These are phyloP conservation scores for Venturia asperata DNA, from an alignment of 2,329 filamentous ascomycete genomes.

Conservation along the genomic window DNA sequence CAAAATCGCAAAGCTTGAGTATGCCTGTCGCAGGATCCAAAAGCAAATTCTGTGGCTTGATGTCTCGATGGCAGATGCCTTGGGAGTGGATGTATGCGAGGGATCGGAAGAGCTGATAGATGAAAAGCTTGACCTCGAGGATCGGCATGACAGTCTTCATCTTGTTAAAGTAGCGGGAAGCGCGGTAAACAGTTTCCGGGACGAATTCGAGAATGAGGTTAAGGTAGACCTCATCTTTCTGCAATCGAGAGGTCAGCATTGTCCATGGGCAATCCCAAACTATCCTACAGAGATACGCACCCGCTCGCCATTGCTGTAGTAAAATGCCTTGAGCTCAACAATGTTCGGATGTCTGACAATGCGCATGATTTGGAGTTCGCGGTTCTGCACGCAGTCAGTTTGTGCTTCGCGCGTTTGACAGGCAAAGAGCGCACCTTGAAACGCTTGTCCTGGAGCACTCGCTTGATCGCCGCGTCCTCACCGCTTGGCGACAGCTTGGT, in stretches of 20 bases:
- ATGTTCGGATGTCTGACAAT: conserved; percentile 99
- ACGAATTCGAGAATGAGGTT: conserved; percentile 98
- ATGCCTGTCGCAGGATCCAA: conserved; percentile 87
- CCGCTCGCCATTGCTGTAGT: conserved; percentile 97
- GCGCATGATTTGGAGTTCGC: conserved; percentile 98
- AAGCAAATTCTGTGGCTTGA: conserved; percentile 96
- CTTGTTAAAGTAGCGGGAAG: conserved; percentile 98
- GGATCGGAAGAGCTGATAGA: conserved; percentile 97
- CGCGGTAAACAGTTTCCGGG: conserved; percentile 95
- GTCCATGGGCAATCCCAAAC: not conserved
- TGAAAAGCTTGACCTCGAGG: conserved; percentile 98
- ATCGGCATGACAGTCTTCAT: conserved; percentile 99
- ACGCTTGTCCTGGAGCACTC: conserved; percentile 96
- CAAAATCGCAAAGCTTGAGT: conserved; percentile 97
- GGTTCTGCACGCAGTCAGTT: conserved; percentile 59
- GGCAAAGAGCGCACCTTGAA: conserved; percentile 71
- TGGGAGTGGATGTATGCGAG: conserved; percentile 98
- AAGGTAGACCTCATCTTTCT: conserved; percentile 92
- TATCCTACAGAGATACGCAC: conserved; percentile 48
- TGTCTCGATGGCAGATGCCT: conserved; percentile 97
- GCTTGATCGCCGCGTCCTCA: conserved; percentile 98
- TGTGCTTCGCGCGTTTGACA: not conserved
- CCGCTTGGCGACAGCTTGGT: conserved; percentile 97
- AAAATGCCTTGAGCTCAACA: conserved; percentile 97
- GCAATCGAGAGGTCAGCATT: conserved; percentile 24